Base-by-base conservation (phyloP, 495 filamentous ascomycete genomes). In the Glarea lozoyensis region DNA sequence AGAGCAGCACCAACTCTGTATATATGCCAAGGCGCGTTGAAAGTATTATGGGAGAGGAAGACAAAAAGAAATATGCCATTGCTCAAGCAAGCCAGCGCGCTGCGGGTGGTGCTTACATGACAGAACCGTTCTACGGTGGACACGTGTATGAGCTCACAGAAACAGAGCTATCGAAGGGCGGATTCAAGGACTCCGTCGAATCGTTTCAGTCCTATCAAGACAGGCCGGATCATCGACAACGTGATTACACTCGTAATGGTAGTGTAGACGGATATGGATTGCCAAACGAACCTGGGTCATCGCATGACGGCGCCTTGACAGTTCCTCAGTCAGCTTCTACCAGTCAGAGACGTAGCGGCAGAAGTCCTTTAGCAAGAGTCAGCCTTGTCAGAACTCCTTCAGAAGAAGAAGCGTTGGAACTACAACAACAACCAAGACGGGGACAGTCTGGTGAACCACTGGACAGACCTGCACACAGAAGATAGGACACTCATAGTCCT, bases 41-140 rank as follows among this genome's bases (percentile, higher is more conserved):
- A 48, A 87, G 76, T 56, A 73, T 94, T 50, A 83, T 92, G 78
- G 81, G 76, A 29, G 82, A 83, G 17, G 82, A 88, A 60, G 84
- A 88, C 51, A 67, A 75, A 21, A 70, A 68, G 46, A 88, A 85
- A 55, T 79, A 84, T 42, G 68, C 75, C 43, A 68, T 82, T 54
- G 81, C 81, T 7, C 79, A 79, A 55, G 73, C 82, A 25, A 73
- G 63, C 46, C 79, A 77, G 49, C 50, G 60, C 29, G 68, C 64
- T 42, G 69, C 68, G 13, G 70, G 69, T 9, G 69, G 72, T 20
- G 68, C 66, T 23, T 73, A 72, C 32, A 66, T 73, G 45, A 66
- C 22, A 0, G 52, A 42, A 59, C 65, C 72, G 12, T 64, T 68
- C 4, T 60, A 60, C 3, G 73, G 68, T 1, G 65, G 70, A 19